phyloP scores from a whole-genome alignment of 1,284 basidiomycete genomes.

The Sphagnurus paluster region DNA sequence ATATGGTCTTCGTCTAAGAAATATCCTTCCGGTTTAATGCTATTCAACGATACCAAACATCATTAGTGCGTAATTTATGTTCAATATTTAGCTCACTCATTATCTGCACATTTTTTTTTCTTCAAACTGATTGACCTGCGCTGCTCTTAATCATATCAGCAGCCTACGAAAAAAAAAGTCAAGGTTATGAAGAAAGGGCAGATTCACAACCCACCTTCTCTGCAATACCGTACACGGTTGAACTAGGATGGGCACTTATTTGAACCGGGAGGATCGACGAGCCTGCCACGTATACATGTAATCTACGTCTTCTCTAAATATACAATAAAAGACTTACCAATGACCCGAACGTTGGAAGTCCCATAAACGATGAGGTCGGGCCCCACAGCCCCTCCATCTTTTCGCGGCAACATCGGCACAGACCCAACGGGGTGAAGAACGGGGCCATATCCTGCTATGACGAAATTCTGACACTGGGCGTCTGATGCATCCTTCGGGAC shows the following conservation, averaged over 20 bases:
- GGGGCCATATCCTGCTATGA: constrained; percentile 1
- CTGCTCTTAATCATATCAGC: constrained; percentile 13
- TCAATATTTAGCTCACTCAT: too few species aligned
- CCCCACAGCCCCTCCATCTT: constrained; percentile 15
- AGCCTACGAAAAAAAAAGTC: constrained; percentile 3
- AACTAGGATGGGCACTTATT: constrained; percentile 16
- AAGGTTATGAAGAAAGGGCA: background rate
- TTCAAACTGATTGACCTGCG: too few species aligned
- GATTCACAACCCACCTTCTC: constrained; percentile 12
- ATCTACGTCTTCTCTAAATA: background rate
- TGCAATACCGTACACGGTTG: constrained; percentile 16
- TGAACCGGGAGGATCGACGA: constrained; percentile 16
- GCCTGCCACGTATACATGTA: constrained; percentile 4
- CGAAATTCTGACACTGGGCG: constrained; percentile 8
- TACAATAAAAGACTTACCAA: constrained; percentile 8
- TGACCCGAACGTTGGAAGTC: constrained; percentile 15
- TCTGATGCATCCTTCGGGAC: constrained; percentile 12
- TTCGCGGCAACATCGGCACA: constrained; percentile 15
- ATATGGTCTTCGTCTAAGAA: too few species aligned
- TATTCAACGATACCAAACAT: too few species aligned
- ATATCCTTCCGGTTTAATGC: too few species aligned
- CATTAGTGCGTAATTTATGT: too few species aligned
- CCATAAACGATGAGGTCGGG: constrained; percentile 16
- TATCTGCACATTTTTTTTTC: too few species aligned
- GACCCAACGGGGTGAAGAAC: constrained; percentile 14